A percentile compares a stretch with the other conserved stretches of the same genome.
Conservation (phyloP, 192 early-diverging fungal species). For the Mycoemilia scoparia region DNA sequence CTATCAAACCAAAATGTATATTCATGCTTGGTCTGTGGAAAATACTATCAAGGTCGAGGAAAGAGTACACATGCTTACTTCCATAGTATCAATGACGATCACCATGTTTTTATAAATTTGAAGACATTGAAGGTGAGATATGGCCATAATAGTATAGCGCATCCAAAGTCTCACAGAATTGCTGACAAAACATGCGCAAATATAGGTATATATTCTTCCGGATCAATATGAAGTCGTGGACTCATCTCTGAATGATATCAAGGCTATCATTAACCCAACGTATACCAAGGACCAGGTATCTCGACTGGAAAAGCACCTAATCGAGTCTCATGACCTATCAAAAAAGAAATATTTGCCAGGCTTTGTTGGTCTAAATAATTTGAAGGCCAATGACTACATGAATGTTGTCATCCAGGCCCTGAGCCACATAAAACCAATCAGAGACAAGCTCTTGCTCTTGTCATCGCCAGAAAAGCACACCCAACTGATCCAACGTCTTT, state of each 20-base stretch:
- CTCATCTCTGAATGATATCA: constrained; percentile 79
- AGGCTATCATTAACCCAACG: constrained; percentile 67
- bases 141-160: background rate
- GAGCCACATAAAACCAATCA: constrained; percentile 67
- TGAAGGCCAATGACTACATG: constrained; percentile 89
- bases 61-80: constrained; percentile 83
- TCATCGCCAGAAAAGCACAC: constrained; percentile 17
- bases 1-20: constrained; percentile 87
- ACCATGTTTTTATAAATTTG: constrained; percentile 91
- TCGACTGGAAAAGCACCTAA: constrained; percentile 36
- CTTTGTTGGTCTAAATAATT: constrained; percentile 84
- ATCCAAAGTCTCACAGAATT: constrained; percentile 1
- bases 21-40: constrained; percentile 89
- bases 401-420: constrained; percentile 82
- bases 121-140: constrained; percentile 59
- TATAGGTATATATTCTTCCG: constrained; percentile 74
- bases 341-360: constrained; percentile 77
- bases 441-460: constrained; percentile 53
- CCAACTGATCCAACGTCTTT: constrained; percentile 52
- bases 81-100: constrained; percentile 85
- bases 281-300: constrained; percentile 50
- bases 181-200: constrained; percentile 1
- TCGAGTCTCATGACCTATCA: constrained; percentile 54
- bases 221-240: constrained; percentile 84
- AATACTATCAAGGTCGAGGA: constrained; percentile 88